Base-by-base conservation (phyloP, 306 rosid species). In the Quercus variabilis region DNA sequence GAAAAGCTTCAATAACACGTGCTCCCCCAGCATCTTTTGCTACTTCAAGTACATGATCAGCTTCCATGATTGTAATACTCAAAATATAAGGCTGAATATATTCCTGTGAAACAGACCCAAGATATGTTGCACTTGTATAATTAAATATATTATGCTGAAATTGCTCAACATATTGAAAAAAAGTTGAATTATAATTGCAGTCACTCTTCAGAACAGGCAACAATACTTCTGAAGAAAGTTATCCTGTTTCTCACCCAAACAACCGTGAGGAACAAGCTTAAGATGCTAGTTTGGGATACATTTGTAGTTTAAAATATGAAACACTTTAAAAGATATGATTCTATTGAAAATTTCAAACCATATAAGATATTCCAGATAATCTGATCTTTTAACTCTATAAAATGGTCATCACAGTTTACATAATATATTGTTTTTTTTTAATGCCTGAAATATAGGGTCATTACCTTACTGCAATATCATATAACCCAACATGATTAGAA, bases 1-100 rank as follows among this genome's bases (percentile, higher is more conserved):
- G 84, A 85, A 96, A 93, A 76, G 96, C 89, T 86, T 96, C 98
- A 78, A 93, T 77, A 70, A 91, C 98, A 78, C 83, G 98, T 59
- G 98, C 85, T 78, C 98, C 99, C 57, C 81, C 84, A 23, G 86
- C 51, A 82, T 91, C 90, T 80, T 81, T 87, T 75, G 90, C 97
- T 41, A 83, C 83, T 87, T 91, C 89, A 60, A 96, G 88, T 65
- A 93, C 81, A 60, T 81, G 88, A 62, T 82, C 82, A 41, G 86
- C 89, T 73, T 89, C 88, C 91, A 91, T 76, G 56, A 90, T 84
- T 33, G 91, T 86, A 62, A 93, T 91, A 76, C 98, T 90, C 21
- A 56, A 85, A 65, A 90, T 80, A 76, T 65, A 96, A 79, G 98
- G 91, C 74, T 89, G 89, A 81, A 91, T 90, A 79, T 84, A 81